Conservation (phyloP, 805 yeast genomes). For the Candida manassasensis region DNA sequence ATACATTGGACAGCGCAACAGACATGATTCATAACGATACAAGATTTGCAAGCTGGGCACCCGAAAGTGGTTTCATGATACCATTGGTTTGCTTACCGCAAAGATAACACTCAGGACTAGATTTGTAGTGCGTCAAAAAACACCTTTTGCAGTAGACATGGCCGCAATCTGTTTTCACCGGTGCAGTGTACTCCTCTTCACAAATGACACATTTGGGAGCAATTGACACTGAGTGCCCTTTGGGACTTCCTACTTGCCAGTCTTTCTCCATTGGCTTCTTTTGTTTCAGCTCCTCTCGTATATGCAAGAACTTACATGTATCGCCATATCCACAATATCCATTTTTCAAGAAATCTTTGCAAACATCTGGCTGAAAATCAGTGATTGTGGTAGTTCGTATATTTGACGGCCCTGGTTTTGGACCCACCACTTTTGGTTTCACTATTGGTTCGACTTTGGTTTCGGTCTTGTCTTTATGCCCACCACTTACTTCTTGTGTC, state of each 20-base stretch:
- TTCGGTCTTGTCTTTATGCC: too few relatives aligned
- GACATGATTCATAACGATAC: slow-evolving; percentile 2
- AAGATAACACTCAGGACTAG: slow-evolving; percentile 43
- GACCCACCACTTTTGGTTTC: too few relatives aligned
- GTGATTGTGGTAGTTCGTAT: slow-evolving; percentile 63
- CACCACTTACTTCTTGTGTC: too few relatives aligned
- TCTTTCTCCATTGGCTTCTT: slow-evolving; percentile 63
- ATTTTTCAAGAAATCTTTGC: slow-evolving; percentile 85
- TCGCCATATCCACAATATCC: slow-evolving; percentile 98
- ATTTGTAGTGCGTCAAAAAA: slow-evolving; percentile 45
- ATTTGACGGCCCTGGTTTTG: too few relatives aligned
- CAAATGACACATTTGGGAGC: slow-evolving; percentile 66
- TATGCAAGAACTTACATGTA: slow-evolving; percentile 89
- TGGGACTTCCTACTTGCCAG: slow-evolving; percentile 51
- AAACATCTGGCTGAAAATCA: slow-evolving; percentile 90
- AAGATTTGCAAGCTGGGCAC: slow-evolving; percentile 20
- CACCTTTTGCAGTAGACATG: slow-evolving; percentile 66
- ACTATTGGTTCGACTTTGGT: too few relatives aligned
- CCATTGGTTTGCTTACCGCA: slow-evolving; percentile 64
- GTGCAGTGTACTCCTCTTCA: slow-evolving; percentile 46
- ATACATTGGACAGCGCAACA: too few relatives aligned
- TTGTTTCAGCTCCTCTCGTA: slow-evolving; percentile 77
- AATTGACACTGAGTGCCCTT: slow-evolving; percentile 16
- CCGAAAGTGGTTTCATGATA: slow-evolving; percentile 48
- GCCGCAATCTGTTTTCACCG: slow-evolving; percentile 55